Percentiles rank a stretch among this genome's conserved stretches.
Evolutionary conservation across 2,329 filamentous ascomycete species (phyloP).

Genomic region (Neospermospora avenae): DNA sequence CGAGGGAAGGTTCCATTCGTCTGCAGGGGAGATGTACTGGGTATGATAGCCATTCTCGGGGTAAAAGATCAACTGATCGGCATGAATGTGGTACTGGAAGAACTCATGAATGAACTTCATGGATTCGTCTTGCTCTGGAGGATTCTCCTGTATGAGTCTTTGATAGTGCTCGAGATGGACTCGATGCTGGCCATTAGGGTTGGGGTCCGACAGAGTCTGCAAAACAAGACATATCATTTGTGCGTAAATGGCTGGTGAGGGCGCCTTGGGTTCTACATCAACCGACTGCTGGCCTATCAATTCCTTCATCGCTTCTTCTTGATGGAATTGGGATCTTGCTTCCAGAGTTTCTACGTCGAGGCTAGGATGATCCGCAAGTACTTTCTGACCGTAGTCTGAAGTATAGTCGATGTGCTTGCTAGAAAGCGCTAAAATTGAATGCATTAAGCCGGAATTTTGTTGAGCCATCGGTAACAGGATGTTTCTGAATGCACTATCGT

Average conservation of each 20-base stretch:
- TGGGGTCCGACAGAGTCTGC: slow-evolving; percentile 55
- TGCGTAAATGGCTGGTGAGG: slow-evolving; percentile 51
- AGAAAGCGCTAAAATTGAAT: slow-evolving; percentile 80
- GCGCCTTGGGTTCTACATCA: slow-evolving; percentile 27
- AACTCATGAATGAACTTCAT: slow-evolving; percentile 71
- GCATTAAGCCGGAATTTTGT: slow-evolving; percentile 79
- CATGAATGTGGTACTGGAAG: slow-evolving; percentile 77
- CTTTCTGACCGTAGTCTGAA: slow-evolving; percentile 52
- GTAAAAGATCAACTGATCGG: slow-evolving; percentile 58
- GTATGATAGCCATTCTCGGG: slow-evolving; percentile 33
- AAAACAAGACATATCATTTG: slow-evolving; percentile 62
- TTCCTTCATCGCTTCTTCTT: slow-evolving; percentile 53
- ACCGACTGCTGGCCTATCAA: slow-evolving; percentile 48
- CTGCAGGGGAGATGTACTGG: slow-evolving; percentile 24
- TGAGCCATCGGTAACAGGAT: slow-evolving; percentile 80
- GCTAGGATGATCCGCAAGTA: slow-evolving; percentile 48
- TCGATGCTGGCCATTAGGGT: slow-evolving; percentile 66
- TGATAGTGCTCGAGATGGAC: slow-evolving; percentile 75
- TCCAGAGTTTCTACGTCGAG: slow-evolving; percentile 47
- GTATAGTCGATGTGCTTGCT: slow-evolving; percentile 69
- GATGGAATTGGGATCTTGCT: slow-evolving; percentile 53
- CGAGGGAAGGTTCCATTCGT: slow-evolving; percentile 29
- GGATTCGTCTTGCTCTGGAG: slow-evolving; percentile 64
- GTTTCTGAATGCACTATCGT: slow-evolving; percentile 82
- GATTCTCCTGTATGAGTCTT: slow-evolving; percentile 60